phyloP scores from a whole-genome alignment of 2,329 filamentous ascomycete genomes.

The Cladosporium colombiae region DNA sequence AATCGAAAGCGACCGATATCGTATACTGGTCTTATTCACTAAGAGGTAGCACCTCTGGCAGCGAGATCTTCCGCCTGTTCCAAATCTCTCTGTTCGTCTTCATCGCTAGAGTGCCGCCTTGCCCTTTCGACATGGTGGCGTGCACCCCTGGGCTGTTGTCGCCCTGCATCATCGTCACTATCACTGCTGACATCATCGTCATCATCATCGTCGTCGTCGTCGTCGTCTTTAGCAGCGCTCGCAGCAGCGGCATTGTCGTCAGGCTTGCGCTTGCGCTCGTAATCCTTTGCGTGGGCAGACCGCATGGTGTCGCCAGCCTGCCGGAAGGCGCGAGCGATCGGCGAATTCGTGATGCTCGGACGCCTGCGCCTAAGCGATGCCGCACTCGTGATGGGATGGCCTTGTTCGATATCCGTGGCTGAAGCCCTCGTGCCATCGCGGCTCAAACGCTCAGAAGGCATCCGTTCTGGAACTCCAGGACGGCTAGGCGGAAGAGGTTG shows the following conservation, averaged over 20 bases:
- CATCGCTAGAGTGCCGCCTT: constrained; percentile 2
- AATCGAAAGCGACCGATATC: background rate
- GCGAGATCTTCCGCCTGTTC: constrained; percentile 14
- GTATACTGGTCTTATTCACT: background rate
- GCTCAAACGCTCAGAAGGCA: constrained; percentile 24
- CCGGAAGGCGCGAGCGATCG: constrained; percentile 46
- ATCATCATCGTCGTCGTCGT: constrained; percentile 38
- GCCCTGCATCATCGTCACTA: constrained; percentile 7
- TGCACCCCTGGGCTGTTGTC: constrained; percentile 4
- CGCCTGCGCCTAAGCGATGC: constrained; percentile 22
- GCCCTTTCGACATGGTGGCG: background rate
- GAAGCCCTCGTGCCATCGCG: constrained; percentile 16
- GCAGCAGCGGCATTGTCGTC: constrained; percentile 40
- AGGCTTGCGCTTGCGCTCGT: constrained; percentile 72
- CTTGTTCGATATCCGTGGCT: constrained; percentile 31
- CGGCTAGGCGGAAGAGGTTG: background rate
- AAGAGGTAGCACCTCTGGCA: background rate
- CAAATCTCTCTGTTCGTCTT: constrained; percentile 3
- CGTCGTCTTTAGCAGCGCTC: constrained; percentile 22
- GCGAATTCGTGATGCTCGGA: constrained; percentile 33
- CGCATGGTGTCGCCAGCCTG: constrained; percentile 70
- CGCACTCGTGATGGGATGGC: constrained; percentile 18
- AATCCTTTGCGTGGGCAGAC: constrained; percentile 85
- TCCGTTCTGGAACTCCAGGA: background rate
- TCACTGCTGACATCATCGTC: constrained; percentile 29